A percentile compares a stretch with the other conserved stretches of the same genome.
Conservation (phyloP, 78 protist genomes). For the Speleostelium caveatum region DNA sequence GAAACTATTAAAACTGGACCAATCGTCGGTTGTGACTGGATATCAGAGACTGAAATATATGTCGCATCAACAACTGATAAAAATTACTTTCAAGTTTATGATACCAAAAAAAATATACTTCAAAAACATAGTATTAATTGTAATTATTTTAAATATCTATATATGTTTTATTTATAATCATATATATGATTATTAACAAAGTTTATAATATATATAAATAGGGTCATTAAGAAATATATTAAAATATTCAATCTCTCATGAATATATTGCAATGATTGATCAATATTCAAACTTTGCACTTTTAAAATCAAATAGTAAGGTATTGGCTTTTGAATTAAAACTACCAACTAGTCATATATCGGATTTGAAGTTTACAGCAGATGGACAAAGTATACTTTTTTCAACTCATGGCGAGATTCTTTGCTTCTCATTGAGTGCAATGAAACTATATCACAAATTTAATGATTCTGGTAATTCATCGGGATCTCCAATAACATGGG, state of each 20-base stretch:
- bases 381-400: constrained; percentile 4
- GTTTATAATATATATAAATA: background rate
- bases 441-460: constrained; percentile 33
- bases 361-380: constrained; percentile 8
- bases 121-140: background rate
- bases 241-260: constrained; percentile 14
- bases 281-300: constrained; percentile 18
- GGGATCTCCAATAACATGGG: background rate
- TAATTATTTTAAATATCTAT: too few relatives aligned
- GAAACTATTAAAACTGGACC: too few relatives aligned
- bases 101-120: background rate
- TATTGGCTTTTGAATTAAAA: constrained; percentile 15
- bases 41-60: too few relatives aligned
- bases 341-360: constrained; percentile 2
- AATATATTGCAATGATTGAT: constrained; percentile 40
- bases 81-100: background rate
- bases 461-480: constrained; percentile 47
- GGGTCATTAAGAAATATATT: constrained; percentile 10
- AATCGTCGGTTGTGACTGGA: too few relatives aligned
- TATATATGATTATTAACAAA: too few relatives aligned
- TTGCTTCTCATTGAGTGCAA: background rate
- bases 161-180: too few relatives aligned
- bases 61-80: background rate
- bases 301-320: background rate
- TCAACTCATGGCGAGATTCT: constrained; percentile 12